Percentiles rank a stretch among this genome's conserved stretches.
Evolutionary conservation across 768 basidiomycete species (phyloP).

Genomic region (Rhizopogon vulgaris): DNA sequence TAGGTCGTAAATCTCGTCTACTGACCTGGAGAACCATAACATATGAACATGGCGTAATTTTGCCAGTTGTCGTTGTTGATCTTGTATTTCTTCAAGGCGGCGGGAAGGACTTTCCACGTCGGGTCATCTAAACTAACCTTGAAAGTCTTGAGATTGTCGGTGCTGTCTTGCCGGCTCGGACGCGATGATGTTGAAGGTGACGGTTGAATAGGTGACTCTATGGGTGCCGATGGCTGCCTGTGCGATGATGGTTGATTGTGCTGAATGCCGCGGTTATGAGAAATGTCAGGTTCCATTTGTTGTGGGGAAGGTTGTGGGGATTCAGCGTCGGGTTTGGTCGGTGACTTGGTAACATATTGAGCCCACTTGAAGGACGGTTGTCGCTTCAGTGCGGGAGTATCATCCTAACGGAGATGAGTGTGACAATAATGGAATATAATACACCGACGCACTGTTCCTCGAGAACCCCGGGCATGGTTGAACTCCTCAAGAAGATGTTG

Average conservation of each 20-base stretch:
- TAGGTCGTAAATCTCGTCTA: neutral
- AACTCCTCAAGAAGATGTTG: constrained; percentile 66
- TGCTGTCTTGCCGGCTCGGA: constrained; percentile 56
- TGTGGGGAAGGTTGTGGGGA: constrained; percentile 80
- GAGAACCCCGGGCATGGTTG: constrained; percentile 33
- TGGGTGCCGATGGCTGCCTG: constrained; percentile 28
- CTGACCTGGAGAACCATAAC: constrained; percentile 88
- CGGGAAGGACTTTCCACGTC: constrained; percentile 97
- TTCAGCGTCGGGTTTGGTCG: constrained; percentile 69
- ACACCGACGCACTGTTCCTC: constrained; percentile 11
- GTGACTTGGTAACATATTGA: constrained; percentile 68
- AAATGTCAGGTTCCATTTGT: constrained; percentile 64
- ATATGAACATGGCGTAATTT: constrained; percentile 99
- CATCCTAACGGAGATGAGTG: constrained; percentile 15
- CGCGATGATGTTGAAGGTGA: constrained; percentile 19
- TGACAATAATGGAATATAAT: constrained; percentile 1
- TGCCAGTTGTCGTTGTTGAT: constrained; percentile 99
- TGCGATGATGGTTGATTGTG: constrained; percentile 18
- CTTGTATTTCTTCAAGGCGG: constrained; percentile 97
- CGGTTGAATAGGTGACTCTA: constrained; percentile 22
- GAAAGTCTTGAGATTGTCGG: constrained; percentile 85
- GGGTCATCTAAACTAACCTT: constrained; percentile 97
- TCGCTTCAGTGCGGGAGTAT: constrained; percentile 47
- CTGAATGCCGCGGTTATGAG: constrained; percentile 29
- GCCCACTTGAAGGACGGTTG: constrained; percentile 91